Conservation (phyloP, 2,329 filamentous ascomycete genomes). For the Fusarium sp. region DNA sequence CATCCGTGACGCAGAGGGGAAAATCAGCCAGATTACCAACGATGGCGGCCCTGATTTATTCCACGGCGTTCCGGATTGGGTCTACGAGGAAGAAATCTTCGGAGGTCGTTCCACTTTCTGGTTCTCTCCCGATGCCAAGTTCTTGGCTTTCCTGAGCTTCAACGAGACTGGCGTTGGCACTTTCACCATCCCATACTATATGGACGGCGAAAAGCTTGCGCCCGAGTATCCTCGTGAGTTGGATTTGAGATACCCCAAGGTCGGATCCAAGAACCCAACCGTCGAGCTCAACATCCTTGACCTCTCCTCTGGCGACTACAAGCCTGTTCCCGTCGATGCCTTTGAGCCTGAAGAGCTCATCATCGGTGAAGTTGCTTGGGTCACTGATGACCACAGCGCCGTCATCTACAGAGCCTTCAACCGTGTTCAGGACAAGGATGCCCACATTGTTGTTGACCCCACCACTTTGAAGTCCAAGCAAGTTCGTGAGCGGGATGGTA, state of each 20-base stretch:
- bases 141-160: constrained; percentile 88
- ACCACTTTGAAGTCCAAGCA: constrained; percentile 57
- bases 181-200: constrained; percentile 75
- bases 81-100: constrained; percentile 79
- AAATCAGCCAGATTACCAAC: constrained; percentile 66
- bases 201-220: constrained; percentile 67
- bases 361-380: constrained; percentile 76
- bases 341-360: constrained; percentile 72
- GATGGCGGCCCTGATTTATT: constrained; percentile 73
- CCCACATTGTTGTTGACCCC: constrained; percentile 70
- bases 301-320: constrained; percentile 59
- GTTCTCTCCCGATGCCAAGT: constrained; percentile 92
- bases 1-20: constrained; percentile 59
- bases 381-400: constrained; percentile 70
- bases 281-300: constrained; percentile 70
- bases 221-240: constrained; percentile 72
- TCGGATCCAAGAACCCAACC: constrained; percentile 74
- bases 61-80: constrained; percentile 79
- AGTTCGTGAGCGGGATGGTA: constrained; percentile 68
- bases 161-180: constrained; percentile 80
- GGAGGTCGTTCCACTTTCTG: constrained; percentile 82
- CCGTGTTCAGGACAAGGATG: constrained; percentile 74
- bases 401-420: constrained; percentile 76
- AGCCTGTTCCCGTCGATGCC: constrained; percentile 63
- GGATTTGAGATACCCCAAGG: constrained; percentile 76